Evolutionary conservation across 164 flowering plant genomes (phyloP).

Genomic region (Vitis rupestris): DNA sequence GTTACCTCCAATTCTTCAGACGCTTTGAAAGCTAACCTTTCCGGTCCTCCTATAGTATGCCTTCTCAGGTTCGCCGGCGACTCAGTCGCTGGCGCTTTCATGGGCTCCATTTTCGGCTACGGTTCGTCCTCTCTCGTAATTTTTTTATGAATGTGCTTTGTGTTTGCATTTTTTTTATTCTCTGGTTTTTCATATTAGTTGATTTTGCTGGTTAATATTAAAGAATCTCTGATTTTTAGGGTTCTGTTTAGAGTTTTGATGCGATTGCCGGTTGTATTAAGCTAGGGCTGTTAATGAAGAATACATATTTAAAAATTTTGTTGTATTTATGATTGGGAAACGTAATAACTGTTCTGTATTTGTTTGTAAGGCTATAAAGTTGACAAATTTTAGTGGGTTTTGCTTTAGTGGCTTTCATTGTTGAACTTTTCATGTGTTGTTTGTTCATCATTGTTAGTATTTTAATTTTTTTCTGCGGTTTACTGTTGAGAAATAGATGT

Average conservation of each 20-base stretch:
- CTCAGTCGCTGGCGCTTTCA: constrained; percentile 72
- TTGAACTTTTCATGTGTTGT: too few species aligned
- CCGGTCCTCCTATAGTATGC: constrained; percentile 57
- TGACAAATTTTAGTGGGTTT: not conserved
- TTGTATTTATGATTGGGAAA: not conserved
- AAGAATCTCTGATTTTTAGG: not conserved
- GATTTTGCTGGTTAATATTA: not conserved
- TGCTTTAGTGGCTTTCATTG: too few species aligned
- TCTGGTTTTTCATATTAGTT: not conserved
- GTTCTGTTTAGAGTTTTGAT: not conserved
- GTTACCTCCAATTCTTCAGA: constrained; percentile 20
- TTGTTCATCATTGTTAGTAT: not conserved
- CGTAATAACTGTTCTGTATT: not conserved
- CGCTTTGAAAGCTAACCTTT: constrained; percentile 10
- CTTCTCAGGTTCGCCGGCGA: constrained; percentile 69
- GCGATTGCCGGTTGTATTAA: too few species aligned
- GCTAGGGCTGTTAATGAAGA: too few species aligned
- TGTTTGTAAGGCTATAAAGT: not conserved
- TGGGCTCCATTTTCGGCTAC: constrained; percentile 92
- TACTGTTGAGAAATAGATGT: not conserved
- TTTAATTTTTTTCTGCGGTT: not conserved
- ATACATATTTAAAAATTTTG: too few species aligned
- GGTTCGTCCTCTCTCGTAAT: constrained; percentile 38
- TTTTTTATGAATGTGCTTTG: not conserved
- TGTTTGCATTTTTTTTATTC: too few species aligned